Percentiles rank a stretch among this genome's conserved stretches.
These are phyloP conservation scores for Podaxis sp. DNA, from an alignment of 768 basidiomycete species.

Conservation along the genomic window DNA sequence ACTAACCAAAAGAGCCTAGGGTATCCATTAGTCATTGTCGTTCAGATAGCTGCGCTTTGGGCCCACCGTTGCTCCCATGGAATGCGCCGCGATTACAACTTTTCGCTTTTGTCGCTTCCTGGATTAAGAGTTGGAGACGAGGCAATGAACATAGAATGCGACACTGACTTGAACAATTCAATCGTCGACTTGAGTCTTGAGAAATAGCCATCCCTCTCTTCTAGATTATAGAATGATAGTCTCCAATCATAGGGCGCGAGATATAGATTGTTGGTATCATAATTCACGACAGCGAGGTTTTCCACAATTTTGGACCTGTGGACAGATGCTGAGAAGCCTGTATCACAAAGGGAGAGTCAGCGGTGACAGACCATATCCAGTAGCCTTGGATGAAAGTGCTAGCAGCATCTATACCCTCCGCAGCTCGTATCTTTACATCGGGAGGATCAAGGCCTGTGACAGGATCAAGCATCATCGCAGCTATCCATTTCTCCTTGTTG, in stretches of 20 bases:
- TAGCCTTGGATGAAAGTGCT: constrained; percentile 87
- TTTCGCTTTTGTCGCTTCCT: constrained; percentile 74
- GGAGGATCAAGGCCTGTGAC: constrained; percentile 89
- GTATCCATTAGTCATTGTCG: neutral
- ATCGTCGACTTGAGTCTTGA: constrained; percentile 79
- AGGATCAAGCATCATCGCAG: constrained; percentile 88
- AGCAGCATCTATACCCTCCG: constrained; percentile 90
- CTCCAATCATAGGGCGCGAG: constrained; percentile 93
- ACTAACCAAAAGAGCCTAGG: constrained; percentile 53
- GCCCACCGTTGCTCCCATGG: constrained; percentile 80
- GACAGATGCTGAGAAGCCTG: neutral
- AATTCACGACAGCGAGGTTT: constrained; percentile 90
- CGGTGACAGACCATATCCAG: constrained; percentile 76
- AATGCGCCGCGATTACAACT: constrained; percentile 81
- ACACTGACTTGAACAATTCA: constrained; percentile 69
- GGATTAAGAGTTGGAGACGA: neutral
- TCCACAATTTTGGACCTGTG: constrained; percentile 88
- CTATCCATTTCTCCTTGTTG: constrained; percentile 87
- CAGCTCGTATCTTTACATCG: constrained; percentile 83
- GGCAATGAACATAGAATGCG: neutral
- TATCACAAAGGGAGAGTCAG: neutral
- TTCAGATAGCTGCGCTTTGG: neutral
- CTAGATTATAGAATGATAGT: constrained; percentile 84
- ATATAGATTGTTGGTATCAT: constrained; percentile 87
- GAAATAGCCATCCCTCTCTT: constrained; percentile 89